These are phyloP conservation scores for Pseudogymnoascus sp. DNA, from an alignment of 2,329 filamentous ascomycete genomes.

Conservation along the genomic window DNA sequence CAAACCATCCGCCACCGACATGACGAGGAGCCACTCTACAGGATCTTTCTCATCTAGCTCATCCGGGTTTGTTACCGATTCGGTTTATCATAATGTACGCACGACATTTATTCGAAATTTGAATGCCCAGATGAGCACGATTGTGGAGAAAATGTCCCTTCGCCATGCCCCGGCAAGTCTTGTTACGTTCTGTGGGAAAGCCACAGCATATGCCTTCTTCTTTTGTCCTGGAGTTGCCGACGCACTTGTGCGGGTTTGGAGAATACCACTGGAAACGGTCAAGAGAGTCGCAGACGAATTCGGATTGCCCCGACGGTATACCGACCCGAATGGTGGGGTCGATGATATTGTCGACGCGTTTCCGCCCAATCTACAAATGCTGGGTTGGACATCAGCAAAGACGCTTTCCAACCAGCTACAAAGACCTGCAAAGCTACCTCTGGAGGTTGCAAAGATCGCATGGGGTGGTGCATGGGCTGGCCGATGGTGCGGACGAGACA, in stretches of 20 bases:
- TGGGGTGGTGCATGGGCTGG: conserved; percentile 65
- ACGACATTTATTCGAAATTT: conserved; percentile 64
- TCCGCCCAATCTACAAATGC: conserved; percentile 42
- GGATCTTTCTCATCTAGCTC: conserved; percentile 49
- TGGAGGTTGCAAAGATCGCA: conserved; percentile 52
- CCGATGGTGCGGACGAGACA: conserved; percentile 65
- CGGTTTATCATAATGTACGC: conserved; percentile 63
- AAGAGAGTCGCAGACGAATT: conserved; percentile 54
- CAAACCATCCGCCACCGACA: conserved; percentile 25
- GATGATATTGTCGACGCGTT: conserved; percentile 31
- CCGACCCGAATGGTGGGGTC: conserved; percentile 10
- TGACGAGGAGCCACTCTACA: conserved; percentile 30
- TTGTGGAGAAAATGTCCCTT: conserved; percentile 66
- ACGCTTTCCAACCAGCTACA: conserved; percentile 48
- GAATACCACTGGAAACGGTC: conserved; percentile 48
- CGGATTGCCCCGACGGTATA: conserved; percentile 46
- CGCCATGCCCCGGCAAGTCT: conserved; percentile 46
- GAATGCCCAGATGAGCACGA: conserved; percentile 60
- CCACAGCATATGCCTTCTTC: conserved; percentile 65
- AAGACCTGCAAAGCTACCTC: conserved; percentile 42
- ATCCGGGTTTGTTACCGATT: conserved; percentile 61
- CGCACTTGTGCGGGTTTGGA: conserved; percentile 59
- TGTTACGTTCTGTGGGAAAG: conserved; percentile 65
- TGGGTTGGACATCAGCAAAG: conserved; percentile 54
- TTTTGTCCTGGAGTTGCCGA: conserved; percentile 66